phyloP scores from a whole-genome alignment of 805 yeast species.

The Wickerhamiella shivajii region DNA sequence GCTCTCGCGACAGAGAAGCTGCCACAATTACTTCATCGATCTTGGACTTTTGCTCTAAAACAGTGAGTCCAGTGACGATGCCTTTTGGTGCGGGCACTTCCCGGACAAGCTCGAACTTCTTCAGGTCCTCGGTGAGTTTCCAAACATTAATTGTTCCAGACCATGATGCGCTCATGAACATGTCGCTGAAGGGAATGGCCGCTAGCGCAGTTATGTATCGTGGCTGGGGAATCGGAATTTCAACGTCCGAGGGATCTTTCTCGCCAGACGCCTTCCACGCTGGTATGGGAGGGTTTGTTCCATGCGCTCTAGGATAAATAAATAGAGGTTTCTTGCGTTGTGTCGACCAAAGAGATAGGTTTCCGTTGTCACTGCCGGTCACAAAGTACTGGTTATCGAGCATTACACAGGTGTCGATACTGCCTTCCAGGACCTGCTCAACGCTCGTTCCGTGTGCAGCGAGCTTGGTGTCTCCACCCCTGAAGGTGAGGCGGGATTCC shows the following conservation, averaged over 20 bases:
- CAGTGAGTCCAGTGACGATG: constrained; percentile 26
- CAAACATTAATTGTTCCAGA: constrained; percentile 65
- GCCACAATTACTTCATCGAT: constrained; percentile 36
- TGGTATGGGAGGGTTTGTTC: constrained; percentile 37
- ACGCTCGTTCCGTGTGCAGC: constrained; percentile 10
- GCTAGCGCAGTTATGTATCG: constrained; percentile 72
- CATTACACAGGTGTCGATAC: constrained; percentile 82
- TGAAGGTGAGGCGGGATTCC: constrained; percentile 81
- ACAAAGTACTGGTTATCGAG: constrained; percentile 83
- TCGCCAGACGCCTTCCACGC: constrained; percentile 42
- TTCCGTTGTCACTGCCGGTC: constrained; percentile 93
- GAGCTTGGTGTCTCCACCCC: constrained; percentile 62
- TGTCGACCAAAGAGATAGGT: constrained; percentile 75
- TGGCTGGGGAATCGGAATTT: constrained; percentile 58
- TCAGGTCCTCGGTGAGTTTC: constrained; percentile 51
- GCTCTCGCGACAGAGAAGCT: constrained; percentile 71
- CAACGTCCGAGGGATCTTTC: constrained; percentile 16
- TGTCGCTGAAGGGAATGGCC: constrained; percentile 72
- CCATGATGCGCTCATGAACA: constrained; percentile 82
- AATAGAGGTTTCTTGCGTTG: constrained; percentile 78
- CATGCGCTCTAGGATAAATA: constrained; percentile 63
- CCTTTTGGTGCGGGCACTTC: constrained; percentile 51
- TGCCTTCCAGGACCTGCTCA: constrained; percentile 43
- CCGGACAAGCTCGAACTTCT: constrained; percentile 46
- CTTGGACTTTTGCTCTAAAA: constrained; percentile 24